Evolutionary conservation across 305 asterid genomes (phyloP).

Genomic region (Fraxinus latifolia): DNA sequence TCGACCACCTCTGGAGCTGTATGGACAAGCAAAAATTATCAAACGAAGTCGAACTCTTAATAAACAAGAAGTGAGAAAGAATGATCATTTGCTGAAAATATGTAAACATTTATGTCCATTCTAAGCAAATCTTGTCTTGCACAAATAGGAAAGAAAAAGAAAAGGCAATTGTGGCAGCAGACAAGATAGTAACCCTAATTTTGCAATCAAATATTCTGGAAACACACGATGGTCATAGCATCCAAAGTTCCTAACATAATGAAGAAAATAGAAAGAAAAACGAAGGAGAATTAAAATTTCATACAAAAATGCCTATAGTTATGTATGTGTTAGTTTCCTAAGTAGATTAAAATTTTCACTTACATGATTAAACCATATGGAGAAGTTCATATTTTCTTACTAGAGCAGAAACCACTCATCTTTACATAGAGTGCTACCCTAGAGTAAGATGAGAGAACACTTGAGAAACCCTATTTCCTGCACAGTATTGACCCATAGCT

Average conservation of each 20-base stretch:
- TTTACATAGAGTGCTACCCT: neutral
- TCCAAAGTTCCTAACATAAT: neutral
- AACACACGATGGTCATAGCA: neutral
- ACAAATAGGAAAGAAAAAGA: neutral
- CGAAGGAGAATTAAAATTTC: neutral
- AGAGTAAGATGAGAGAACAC: neutral
- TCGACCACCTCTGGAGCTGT: slow-evolving; percentile 90
- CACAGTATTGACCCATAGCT: neutral
- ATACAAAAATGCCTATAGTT: neutral
- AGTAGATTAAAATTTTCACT: neutral
- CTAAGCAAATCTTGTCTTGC: neutral
- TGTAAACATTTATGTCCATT: neutral
- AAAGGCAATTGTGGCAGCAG: neutral
- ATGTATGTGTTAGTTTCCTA: neutral
- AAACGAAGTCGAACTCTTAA: neutral
- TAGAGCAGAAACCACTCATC: neutral
- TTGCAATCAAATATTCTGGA: neutral
- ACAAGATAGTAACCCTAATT: neutral
- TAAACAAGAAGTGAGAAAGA: neutral
- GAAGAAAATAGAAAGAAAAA: neutral
- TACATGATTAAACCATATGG: neutral
- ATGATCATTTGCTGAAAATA: neutral
- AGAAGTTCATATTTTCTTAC: neutral
- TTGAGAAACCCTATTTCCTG: neutral
- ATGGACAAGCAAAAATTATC: slow-evolving; percentile 15